Conservation (phyloP, 1,139 yeast genomes). For the Diutina mesorugosa region DNA sequence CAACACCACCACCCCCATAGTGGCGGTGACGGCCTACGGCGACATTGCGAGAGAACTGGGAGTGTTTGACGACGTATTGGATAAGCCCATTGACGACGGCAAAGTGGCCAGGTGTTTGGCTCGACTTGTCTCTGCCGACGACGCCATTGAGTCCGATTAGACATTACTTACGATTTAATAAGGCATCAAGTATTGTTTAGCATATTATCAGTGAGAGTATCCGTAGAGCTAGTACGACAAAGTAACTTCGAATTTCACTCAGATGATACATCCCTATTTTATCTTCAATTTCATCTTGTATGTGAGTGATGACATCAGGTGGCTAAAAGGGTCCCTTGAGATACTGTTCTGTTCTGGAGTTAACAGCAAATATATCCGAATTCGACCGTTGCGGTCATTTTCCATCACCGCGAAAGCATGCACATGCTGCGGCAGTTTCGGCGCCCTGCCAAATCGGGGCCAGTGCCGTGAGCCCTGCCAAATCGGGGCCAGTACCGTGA, state of each 20-base stretch:
- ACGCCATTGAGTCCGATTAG: conserved; percentile 7
- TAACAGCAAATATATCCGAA: too few relatives aligned
- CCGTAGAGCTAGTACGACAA: too few relatives aligned
- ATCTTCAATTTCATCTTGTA: too few relatives aligned
- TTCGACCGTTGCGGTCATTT: too few relatives aligned
- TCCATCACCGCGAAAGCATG: too few relatives aligned
- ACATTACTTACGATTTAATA: neutral
- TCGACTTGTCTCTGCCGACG: conserved; percentile 5
- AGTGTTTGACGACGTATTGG: conserved; percentile 61
- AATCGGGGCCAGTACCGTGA: neutral
- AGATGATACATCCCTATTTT: too few relatives aligned
- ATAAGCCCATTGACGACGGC: conserved; percentile 49
- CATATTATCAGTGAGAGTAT: too few relatives aligned
- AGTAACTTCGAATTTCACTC: too few relatives aligned
- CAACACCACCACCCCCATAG: conserved; percentile 65
- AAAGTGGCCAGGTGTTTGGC: conserved; percentile 4
- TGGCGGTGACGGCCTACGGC: conserved; percentile 64
- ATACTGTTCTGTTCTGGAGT: too few relatives aligned
- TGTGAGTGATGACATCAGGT: too few relatives aligned
- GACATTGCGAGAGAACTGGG: conserved; percentile 48
- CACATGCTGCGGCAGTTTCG: too few relatives aligned
- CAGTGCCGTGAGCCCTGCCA: neutral
- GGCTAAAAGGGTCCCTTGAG: too few relatives aligned
- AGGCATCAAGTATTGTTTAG: neutral
- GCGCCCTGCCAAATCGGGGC: neutral